phyloP scores from a whole-genome alignment of 1,284 basidiomycete species.

The Taiwanofungus camphoratus region DNA sequence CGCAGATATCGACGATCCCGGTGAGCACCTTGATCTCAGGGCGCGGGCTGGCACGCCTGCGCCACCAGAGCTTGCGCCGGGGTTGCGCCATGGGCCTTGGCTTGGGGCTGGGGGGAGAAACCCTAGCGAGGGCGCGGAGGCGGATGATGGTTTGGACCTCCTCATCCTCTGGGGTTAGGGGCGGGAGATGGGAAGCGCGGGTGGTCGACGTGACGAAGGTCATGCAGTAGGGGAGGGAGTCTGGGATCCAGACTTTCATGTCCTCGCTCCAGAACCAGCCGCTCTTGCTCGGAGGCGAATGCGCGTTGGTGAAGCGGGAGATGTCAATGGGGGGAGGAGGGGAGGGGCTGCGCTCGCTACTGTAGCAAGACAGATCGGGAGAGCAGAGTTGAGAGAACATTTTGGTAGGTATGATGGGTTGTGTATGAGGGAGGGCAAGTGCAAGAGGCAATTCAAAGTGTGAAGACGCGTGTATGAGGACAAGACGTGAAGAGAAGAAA shows the following conservation, averaged over 20 bases:
- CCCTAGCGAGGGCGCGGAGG: neutral
- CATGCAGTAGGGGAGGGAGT: slow-evolving; percentile 1
- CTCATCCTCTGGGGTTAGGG: no score
- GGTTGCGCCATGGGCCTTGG: neutral
- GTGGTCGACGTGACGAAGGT: no score
- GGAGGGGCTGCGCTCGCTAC: no score
- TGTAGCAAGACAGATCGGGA: no score
- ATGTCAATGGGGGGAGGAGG: slow-evolving; percentile 1
- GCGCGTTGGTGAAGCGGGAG: slow-evolving; percentile 5
- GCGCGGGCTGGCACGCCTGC: neutral
- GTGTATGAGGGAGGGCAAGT: neutral
- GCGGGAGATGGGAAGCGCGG: no score
- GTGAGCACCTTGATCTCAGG: neutral
- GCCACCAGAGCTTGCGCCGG: neutral
- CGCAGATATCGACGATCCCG: neutral
- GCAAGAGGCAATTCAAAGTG: neutral
- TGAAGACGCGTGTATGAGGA: no score
- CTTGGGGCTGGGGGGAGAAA: neutral
- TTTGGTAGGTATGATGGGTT: neutral
- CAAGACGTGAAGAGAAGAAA: no score
- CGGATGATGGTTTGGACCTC: no score
- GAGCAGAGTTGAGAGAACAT: slow-evolving; percentile 5
- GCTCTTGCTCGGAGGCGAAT: slow-evolving; percentile 1
- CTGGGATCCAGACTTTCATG: slow-evolving; percentile 12
- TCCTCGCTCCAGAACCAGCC: slow-evolving; percentile 12